Conservation (phyloP, 2,329 filamentous ascomycete species). For the Allantophomopsis lycopodina region DNA sequence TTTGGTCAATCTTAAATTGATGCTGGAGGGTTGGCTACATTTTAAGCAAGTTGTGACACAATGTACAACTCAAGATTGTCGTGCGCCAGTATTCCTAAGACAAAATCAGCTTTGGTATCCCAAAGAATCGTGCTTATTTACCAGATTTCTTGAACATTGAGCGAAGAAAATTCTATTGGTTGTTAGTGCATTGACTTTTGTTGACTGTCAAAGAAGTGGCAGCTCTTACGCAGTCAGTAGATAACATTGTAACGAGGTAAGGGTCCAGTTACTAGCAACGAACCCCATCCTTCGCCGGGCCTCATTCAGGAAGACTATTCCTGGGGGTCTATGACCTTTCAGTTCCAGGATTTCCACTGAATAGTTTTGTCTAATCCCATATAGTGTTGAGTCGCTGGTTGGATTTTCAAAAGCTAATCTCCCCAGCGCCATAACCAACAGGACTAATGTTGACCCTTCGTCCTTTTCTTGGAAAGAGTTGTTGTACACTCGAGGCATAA, state of each 20-base stretch:
- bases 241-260: not conserved
- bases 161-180: not conserved
- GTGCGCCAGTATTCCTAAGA: not conserved
- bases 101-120: not conserved
- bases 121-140: not conserved
- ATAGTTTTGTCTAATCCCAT: not conserved
- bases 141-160: constrained; percentile 2
- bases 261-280: not conserved
- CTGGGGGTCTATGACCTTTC: not conserved
- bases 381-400: not conserved
- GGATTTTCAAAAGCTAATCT: not conserved
- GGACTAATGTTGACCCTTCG: not conserved
- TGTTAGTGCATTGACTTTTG: not conserved
- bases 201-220: not conserved
- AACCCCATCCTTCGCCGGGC: constrained; percentile 1
- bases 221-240: constrained; percentile 1
- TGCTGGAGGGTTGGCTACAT: not conserved
- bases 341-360: not conserved
- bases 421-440: constrained; percentile 1
- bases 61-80: not conserved
- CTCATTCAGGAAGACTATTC: constrained; percentile 1
- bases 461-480: not conserved
- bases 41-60: not conserved
- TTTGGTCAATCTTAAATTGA: not conserved
- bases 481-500: not conserved